phyloP scores from a whole-genome alignment of 306 rosid genomes.

The Quercus mongolica region DNA sequence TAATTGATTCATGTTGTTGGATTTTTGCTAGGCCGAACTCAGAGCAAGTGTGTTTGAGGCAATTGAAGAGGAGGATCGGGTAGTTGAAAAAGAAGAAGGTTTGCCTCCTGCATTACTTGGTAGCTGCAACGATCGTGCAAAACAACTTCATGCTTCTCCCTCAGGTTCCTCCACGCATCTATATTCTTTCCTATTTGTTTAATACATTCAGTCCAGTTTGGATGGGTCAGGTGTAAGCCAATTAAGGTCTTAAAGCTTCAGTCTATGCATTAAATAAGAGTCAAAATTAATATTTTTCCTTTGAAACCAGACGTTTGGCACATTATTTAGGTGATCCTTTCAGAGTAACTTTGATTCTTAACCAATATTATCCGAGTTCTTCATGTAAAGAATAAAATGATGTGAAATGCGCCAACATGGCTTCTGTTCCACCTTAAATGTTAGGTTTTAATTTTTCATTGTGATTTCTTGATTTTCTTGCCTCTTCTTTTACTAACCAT shows the following conservation, averaged over 20 bases:
- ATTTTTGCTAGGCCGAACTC: slow-evolving; percentile 70
- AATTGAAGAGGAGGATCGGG: slow-evolving; percentile 96
- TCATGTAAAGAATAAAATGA: not conserved
- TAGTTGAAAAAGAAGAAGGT: slow-evolving; percentile 81
- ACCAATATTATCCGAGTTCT: not conserved
- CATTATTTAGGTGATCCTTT: not conserved
- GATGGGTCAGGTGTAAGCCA: not conserved
- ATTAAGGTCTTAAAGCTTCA: no score
- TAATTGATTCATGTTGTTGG: not conserved
- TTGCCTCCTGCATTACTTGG: slow-evolving; percentile 93
- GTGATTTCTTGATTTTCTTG: not conserved
- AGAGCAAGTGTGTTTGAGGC: slow-evolving; percentile 98
- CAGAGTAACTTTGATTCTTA: not conserved
- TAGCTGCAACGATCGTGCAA: slow-evolving; percentile 98
- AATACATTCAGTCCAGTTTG: not conserved
- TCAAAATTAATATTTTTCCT: not conserved
- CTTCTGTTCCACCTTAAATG: not conserved
- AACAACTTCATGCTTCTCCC: slow-evolving; percentile 96
- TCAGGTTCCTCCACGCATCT: slow-evolving; percentile 45
- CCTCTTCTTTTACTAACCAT: not conserved
- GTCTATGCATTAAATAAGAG: not conserved
- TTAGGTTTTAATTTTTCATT: not conserved
- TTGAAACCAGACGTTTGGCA: no score
- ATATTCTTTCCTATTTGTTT: not conserved
- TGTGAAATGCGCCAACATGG: not conserved